Conservation (phyloP, 2,329 filamentous ascomycete genomes). For the Fonsecaea erecta region DNA sequence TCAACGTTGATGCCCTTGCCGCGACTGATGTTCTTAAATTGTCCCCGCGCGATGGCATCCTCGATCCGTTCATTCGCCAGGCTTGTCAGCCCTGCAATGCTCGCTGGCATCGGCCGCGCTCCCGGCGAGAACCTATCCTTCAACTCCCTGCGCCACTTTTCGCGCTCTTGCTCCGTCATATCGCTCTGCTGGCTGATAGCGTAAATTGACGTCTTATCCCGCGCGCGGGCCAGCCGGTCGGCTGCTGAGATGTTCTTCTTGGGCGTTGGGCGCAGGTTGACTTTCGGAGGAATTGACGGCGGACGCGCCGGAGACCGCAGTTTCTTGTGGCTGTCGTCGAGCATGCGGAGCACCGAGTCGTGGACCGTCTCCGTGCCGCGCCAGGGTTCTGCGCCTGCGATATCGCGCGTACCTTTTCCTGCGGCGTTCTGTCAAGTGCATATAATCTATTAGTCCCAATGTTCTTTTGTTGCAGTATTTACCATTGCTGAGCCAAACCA, state of each 20-base stretch:
- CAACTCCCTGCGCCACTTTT: conserved; percentile 72
- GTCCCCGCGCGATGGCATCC: conserved; percentile 86
- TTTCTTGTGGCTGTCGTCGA: conserved; percentile 66
- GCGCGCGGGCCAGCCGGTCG: conserved; percentile 60
- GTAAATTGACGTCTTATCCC: conserved; percentile 63
- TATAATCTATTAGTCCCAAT: background rate
- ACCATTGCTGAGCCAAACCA: background rate
- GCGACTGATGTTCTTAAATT: conserved; percentile 82
- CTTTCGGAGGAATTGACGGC: conserved; percentile 42
- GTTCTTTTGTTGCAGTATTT: background rate
- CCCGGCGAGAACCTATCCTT: conserved; percentile 78
- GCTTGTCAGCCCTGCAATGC: conserved; percentile 76
- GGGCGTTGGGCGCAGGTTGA: conserved; percentile 53
- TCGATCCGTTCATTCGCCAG: conserved; percentile 92
- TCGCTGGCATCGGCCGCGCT: conserved; percentile 73
- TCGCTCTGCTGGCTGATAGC: conserved; percentile 57
- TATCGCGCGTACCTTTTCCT: conserved; percentile 69
- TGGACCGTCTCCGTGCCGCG: conserved; percentile 73
- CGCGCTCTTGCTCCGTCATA: conserved; percentile 72
- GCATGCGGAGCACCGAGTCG: conserved; percentile 82
- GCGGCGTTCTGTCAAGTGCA: conserved; percentile 55
- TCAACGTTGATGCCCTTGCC: conserved; percentile 73
- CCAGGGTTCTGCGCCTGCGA: conserved; percentile 74
- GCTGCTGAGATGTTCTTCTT: conserved; percentile 53
- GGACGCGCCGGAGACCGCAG: conserved; percentile 51